Percentiles rank a stretch among this genome's conserved stretches.
phyloP scores from a whole-genome alignment of 2,329 filamentous ascomycete genomes.

The Xylaria sp. region DNA sequence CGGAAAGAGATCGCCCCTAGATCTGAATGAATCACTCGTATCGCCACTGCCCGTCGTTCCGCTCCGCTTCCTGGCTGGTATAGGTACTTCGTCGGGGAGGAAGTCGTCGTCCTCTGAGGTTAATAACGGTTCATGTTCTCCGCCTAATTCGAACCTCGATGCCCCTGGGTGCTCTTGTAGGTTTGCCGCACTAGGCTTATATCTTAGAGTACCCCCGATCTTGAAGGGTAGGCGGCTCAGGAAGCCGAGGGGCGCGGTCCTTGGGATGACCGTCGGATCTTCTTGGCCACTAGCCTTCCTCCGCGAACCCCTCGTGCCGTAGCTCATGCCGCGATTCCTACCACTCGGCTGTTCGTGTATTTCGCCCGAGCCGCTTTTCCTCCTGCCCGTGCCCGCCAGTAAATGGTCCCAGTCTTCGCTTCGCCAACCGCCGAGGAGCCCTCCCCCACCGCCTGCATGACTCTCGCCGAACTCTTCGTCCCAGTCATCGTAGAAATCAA shows the following conservation, averaged over 20 bases:
- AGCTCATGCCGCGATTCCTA: slow-evolving; percentile 83
- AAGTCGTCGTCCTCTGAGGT: slow-evolving; percentile 20
- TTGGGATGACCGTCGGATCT: slow-evolving; percentile 89
- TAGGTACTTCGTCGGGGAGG: slow-evolving; percentile 30
- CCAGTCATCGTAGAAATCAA: slow-evolving; percentile 99
- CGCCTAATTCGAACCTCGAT: slow-evolving; percentile 44
- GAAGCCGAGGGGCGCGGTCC: slow-evolving; percentile 83
- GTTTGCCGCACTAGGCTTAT: slow-evolving; percentile 89
- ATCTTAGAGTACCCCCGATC: slow-evolving; percentile 78
- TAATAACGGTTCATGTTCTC: slow-evolving; percentile 73
- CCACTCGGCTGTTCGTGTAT: slow-evolving; percentile 35
- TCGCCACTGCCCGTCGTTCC: slow-evolving; percentile 77
- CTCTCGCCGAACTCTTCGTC: slow-evolving; percentile 59
- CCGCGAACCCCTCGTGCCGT: slow-evolving; percentile 67
- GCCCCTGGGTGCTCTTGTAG: slow-evolving; percentile 80
- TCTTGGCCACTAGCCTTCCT: slow-evolving; percentile 56
- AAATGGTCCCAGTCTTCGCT: slow-evolving; percentile 84
- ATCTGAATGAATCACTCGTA: slow-evolving; percentile 84
- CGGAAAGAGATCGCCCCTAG: slow-evolving; percentile 85
- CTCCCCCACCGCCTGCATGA: slow-evolving; percentile 46
- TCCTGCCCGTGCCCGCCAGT: slow-evolving; percentile 66
- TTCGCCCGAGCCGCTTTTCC: slow-evolving; percentile 25
- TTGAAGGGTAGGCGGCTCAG: slow-evolving; percentile 82
- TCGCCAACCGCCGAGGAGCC: slow-evolving; percentile 71
- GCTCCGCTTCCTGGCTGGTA: slow-evolving; percentile 65